Evolutionary conservation across 1,284 basidiomycete genomes (phyloP).

Genomic region (Microbotryum scabiosae): DNA sequence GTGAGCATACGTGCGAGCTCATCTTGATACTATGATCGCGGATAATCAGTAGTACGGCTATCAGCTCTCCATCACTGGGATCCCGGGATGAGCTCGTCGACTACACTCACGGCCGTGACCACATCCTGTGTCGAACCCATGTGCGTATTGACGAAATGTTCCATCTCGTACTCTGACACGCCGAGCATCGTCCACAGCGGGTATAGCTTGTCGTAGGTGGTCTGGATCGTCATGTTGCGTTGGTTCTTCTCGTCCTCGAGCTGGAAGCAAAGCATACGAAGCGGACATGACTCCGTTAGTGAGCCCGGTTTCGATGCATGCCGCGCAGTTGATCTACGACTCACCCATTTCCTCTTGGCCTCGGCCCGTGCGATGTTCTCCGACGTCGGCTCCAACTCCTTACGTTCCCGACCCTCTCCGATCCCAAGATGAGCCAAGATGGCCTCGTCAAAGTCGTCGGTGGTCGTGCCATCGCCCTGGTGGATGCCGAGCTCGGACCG

Average conservation of each 20-base stretch:
- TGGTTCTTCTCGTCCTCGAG: constrained; percentile 59
- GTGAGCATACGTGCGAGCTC: constrained; percentile 86
- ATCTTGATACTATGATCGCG: constrained; percentile 56
- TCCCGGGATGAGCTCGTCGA: neutral
- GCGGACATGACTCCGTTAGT: neutral
- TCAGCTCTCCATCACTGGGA: neutral
- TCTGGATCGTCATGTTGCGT: constrained; percentile 67
- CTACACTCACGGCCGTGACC: constrained; percentile 48
- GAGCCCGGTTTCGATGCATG: neutral
- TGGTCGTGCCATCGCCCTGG: constrained; percentile 47
- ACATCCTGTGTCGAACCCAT: constrained; percentile 66
- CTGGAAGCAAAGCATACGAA: constrained; percentile 11
- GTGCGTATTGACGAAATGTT: constrained; percentile 68
- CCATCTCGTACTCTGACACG: constrained; percentile 61
- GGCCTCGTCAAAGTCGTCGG: constrained; percentile 18
- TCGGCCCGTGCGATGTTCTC: constrained; percentile 54
- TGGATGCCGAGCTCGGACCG: constrained; percentile 64
- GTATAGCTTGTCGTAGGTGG: constrained; percentile 77
- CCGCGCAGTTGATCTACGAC: neutral
- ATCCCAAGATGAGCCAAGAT: constrained; percentile 24
- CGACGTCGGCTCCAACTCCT: constrained; percentile 39
- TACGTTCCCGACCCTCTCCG: constrained; percentile 46
- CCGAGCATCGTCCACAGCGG: constrained; percentile 69
- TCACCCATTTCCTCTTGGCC: constrained; percentile 52
- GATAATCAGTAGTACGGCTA: neutral